Evolutionary conservation across 2,329 filamentous ascomycete species (phyloP).

Genomic region (Alternaria panax): DNA sequence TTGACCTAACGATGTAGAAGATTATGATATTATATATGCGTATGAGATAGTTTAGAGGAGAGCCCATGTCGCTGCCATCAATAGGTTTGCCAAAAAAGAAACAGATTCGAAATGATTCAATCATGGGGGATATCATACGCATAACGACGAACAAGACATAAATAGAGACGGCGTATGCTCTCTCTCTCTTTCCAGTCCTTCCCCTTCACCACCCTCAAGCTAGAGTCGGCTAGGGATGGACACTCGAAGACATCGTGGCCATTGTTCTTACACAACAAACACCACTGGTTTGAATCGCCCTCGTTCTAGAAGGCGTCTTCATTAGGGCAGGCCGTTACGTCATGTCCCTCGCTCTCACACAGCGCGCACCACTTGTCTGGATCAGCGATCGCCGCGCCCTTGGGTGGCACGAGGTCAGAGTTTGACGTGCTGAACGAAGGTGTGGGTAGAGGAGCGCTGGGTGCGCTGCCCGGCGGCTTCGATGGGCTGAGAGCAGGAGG

Average conservation of each 20-base stretch:
- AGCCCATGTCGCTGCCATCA: background rate
- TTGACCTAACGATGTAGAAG: background rate
- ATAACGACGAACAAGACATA: background rate
- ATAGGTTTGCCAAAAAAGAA: background rate
- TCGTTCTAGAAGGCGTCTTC: constrained; percentile 71
- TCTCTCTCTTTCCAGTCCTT: background rate
- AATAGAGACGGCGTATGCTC: background rate
- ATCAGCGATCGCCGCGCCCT: constrained; percentile 59
- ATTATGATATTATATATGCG: constrained; percentile 4
- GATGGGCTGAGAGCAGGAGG: constrained; percentile 41
- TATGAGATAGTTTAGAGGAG: background rate
- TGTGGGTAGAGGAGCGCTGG: constrained; percentile 45
- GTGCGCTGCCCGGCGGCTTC: constrained; percentile 46
- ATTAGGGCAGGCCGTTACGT: constrained; percentile 93
- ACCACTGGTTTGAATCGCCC: too few relatives aligned
- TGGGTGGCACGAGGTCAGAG: constrained; percentile 43
- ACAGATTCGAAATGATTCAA: background rate
- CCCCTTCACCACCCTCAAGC: background rate
- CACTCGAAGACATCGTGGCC: background rate
- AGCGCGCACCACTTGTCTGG: constrained; percentile 94
- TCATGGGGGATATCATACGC: constrained; percentile 16
- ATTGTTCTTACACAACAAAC: background rate
- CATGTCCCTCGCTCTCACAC: constrained; percentile 94
- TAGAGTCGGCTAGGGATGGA: background rate
- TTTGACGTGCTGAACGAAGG: constrained; percentile 41